These are phyloP conservation scores for Tylopilus cervinicoccineus DNA, from an alignment of 768 basidiomycete genomes.

Conservation along the genomic window DNA sequence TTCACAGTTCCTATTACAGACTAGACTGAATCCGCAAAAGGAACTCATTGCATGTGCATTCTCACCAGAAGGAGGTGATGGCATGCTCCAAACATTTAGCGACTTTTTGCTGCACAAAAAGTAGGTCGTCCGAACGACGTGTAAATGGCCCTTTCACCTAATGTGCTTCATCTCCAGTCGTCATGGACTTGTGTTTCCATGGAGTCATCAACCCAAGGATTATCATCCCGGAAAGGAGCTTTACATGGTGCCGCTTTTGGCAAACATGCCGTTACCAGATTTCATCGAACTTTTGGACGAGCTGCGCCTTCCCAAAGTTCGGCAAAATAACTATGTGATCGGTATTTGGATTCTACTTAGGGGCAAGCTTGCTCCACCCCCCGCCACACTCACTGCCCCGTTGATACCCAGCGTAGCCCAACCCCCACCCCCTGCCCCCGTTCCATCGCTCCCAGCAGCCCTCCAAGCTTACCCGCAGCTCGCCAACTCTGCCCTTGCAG, in stretches of 20 bases:
- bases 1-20: constrained; percentile 73
- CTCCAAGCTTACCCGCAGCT: constrained; percentile 33
- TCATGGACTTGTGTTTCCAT: constrained; percentile 83
- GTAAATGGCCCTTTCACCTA: constrained; percentile 8
- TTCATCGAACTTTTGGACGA: constrained; percentile 82
- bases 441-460: constrained; percentile 21
- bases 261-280: constrained; percentile 70
- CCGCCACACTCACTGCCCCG: constrained; percentile 21
- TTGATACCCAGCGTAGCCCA: constrained; percentile 9
- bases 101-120: constrained; percentile 70
- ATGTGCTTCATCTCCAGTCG: constrained; percentile 46
- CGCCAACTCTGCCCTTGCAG: constrained; percentile 53
- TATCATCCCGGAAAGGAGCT: constrained; percentile 78
- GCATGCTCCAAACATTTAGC: constrained; percentile 54
- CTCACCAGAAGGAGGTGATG: constrained; percentile 45
- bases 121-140: constrained; percentile 39
- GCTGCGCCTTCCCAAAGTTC: constrained; percentile 59
- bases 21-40: constrained; percentile 68
- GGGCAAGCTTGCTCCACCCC: constrained; percentile 62
- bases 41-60: constrained; percentile 80
- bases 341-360: constrained; percentile 85
- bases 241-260: constrained; percentile 75
- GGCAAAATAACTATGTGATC: constrained; percentile 65
- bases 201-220: constrained; percentile 74
- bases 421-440: constrained; percentile 11